phyloP scores from a whole-genome alignment of 352 stramenopile genomes.

The Globisporangium middletonii region DNA sequence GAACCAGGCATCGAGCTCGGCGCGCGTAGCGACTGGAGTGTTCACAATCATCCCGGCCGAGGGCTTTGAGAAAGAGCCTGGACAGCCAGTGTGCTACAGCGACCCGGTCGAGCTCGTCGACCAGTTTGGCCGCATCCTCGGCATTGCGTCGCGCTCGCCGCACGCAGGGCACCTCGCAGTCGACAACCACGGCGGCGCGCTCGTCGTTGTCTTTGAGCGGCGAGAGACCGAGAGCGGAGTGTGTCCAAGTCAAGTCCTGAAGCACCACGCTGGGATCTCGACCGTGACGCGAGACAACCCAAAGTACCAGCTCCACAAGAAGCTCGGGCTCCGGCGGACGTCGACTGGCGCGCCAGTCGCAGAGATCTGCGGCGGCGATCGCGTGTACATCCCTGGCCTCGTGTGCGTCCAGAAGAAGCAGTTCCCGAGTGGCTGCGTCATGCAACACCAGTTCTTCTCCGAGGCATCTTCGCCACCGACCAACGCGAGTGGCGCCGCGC shows the following conservation, averaged over 20 bases:
- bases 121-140: constrained; percentile 23
- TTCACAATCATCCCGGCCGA: constrained; percentile 32
- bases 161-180: constrained; percentile 23
- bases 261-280: constrained; percentile 1
- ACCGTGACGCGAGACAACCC: neutral
- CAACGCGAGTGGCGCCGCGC: neutral
- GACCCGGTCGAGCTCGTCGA: constrained; percentile 33
- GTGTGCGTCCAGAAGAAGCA: constrained; percentile 17
- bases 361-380: constrained; percentile 30
- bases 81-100: constrained; percentile 35
- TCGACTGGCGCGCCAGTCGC: constrained; percentile 13
- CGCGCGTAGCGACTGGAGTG: constrained; percentile 15
- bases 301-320: constrained; percentile 6
- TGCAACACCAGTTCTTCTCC: constrained; percentile 24
- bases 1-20: neutral
- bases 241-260: constrained; percentile 3
- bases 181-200: constrained; percentile 22
- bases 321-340: constrained; percentile 12
- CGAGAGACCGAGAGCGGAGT: neutral
- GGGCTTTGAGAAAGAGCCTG: constrained; percentile 30
- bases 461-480: constrained; percentile 1
- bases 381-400: constrained; percentile 24
- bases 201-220: constrained; percentile 30
- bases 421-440: constrained; percentile 20
- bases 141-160: constrained; percentile 20